Evolutionary conservation across 768 basidiomycete species (phyloP).

Genomic region (Tulasnella calospora): DNA sequence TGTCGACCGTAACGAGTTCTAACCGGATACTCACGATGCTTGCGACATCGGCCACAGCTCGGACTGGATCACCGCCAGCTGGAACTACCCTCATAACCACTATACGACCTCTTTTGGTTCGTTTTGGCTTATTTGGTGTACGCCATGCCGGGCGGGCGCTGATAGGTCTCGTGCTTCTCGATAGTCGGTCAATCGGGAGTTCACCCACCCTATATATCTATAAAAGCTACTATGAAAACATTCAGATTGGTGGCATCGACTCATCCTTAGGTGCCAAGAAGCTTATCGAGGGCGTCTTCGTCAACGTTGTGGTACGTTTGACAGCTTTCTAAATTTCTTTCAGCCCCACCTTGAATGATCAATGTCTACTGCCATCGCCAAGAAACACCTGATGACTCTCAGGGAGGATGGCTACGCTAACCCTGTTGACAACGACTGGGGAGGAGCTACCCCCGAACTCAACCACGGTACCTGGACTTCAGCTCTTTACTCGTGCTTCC

Average conservation of each 20-base stretch:
- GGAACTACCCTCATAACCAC: too few relatives aligned
- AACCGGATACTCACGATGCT: too few relatives aligned
- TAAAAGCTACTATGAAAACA: slow-evolving; percentile 17
- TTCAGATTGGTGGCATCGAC: slow-evolving; percentile 6
- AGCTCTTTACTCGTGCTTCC: slow-evolving; percentile 12
- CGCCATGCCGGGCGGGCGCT: too few relatives aligned
- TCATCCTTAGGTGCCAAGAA: slow-evolving; percentile 18
- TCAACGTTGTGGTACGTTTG: neutral
- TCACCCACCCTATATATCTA: neutral
- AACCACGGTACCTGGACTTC: slow-evolving; percentile 16
- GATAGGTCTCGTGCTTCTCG: too few relatives aligned
- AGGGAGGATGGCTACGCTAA: neutral
- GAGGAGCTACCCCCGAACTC: slow-evolving; percentile 17
- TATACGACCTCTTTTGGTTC: too few relatives aligned
- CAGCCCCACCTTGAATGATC: neutral
- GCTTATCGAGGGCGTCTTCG: slow-evolving; percentile 2
- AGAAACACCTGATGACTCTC: slow-evolving; percentile 5
- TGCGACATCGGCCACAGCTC: too few relatives aligned
- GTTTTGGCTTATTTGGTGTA: too few relatives aligned
- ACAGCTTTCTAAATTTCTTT: neutral
- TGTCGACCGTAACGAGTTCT: too few relatives aligned
- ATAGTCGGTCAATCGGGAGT: too few relatives aligned
- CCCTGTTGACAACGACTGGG: slow-evolving; percentile 12
- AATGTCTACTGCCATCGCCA: neutral
- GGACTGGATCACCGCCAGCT: too few relatives aligned